Conservation (phyloP, 2,329 filamentous ascomycete species). For the Cercospora sojina region DNA sequence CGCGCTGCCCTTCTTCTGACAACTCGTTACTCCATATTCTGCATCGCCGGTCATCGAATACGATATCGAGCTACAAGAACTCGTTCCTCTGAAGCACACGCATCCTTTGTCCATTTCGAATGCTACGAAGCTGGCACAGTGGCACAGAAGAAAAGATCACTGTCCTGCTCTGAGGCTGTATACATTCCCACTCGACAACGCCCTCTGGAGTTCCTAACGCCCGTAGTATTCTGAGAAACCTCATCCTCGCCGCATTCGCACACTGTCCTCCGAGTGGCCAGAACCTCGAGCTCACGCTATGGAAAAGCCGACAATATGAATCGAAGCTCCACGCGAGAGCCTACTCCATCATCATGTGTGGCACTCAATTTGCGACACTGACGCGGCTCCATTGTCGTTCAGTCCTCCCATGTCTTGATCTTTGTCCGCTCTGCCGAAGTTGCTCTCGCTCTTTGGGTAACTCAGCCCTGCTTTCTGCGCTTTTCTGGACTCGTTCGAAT, state of each 20-base stretch:
- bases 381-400: neutral
- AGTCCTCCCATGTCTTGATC: neutral
- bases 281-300: neutral
- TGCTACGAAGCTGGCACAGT: no score
- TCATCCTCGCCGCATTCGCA: no score
- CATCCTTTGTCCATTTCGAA: no score
- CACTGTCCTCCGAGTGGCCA: no score
- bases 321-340: neutral
- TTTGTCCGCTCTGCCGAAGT: neutral
- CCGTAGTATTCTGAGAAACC: no score
- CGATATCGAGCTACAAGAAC: neutral
- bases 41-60: no score
- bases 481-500: neutral
- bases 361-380: neutral
- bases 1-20: no score
- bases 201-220: no score
- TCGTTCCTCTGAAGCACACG: neutral
- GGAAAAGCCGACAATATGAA: neutral
- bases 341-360: neutral
- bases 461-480: neutral
- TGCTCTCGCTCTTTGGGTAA: neutral
- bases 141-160: no score
- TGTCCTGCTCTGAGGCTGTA: no score
- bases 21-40: no score
- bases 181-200: no score